These are phyloP conservation scores for Sphaceloma murrayae DNA, from an alignment of 2,329 filamentous ascomycete species.

Conservation along the genomic window DNA sequence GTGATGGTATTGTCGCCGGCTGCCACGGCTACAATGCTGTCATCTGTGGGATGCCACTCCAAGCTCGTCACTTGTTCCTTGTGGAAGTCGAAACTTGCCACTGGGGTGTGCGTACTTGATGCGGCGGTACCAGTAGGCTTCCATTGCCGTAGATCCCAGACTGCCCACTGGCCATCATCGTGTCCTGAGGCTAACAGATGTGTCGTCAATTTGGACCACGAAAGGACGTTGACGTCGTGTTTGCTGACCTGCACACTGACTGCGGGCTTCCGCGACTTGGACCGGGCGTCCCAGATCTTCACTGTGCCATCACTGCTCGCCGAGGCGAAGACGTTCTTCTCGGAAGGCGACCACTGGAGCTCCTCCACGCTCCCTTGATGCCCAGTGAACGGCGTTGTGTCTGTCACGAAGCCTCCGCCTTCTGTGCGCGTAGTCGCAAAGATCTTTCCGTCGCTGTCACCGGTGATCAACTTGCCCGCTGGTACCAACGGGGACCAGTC, in stretches of 20 bases:
- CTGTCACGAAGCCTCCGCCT: constrained; percentile 81
- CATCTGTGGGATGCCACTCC: constrained; percentile 95
- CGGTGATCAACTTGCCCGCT: constrained; percentile 77
- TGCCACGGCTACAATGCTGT: constrained; percentile 87
- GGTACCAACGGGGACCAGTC: constrained; percentile 85
- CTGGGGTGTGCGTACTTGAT: constrained; percentile 55
- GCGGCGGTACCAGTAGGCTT: constrained; percentile 45
- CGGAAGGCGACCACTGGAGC: constrained; percentile 90
- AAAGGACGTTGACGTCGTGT: constrained; percentile 91
- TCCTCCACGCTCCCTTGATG: constrained; percentile 86
- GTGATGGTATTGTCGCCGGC: constrained; percentile 91
- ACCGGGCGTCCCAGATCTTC: constrained; percentile 89
- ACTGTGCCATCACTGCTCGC: constrained; percentile 90
- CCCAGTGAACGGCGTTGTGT: constrained; percentile 71
- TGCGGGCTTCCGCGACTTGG: constrained; percentile 80
- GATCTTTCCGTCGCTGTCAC: constrained; percentile 83
- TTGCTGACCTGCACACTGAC: constrained; percentile 75
- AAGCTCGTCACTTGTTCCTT: constrained; percentile 92
- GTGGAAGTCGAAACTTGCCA: constrained; percentile 93
- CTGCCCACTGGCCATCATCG: constrained; percentile 87
- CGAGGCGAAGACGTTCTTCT: constrained; percentile 88
- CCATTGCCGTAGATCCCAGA: constrained; percentile 96
- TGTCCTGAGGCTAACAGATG: constrained; percentile 87
- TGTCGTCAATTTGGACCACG: constrained; percentile 80
- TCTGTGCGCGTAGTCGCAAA: constrained; percentile 79